Evolutionary conservation across 805 yeast species (phyloP), one percentile per base, ranked within the genome.

Genomic region (Kodamaea sagamina): DNA sequence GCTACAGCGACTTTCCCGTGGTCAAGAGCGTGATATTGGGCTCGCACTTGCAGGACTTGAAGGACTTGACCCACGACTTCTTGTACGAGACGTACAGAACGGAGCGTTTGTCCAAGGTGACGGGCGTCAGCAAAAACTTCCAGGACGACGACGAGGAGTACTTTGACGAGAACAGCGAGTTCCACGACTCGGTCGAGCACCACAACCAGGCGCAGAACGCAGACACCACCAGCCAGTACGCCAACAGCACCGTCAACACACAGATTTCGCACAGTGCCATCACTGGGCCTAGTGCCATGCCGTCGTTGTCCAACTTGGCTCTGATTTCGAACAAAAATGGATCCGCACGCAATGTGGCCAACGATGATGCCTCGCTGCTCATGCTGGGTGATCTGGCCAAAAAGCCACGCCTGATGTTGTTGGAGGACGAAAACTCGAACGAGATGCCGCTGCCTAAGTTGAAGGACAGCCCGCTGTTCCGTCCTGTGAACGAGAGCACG

Each of bases 81-180:
- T 65, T 86, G 42, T 86, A 86, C 62, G 95, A 86, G 58, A 81
- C 82, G 45, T 86, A 85, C 60, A 78, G 96, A 67, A 83, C 93
- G 15, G 90, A 85, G 58, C 75, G 85, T 54, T 71, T 86, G 53
- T 79, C 86, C 44, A 69, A 71, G 49, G 84, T 79, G 41, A 68
- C 82, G 3, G 81, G 78, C 35, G 54, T 61, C 16, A 35, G 13
- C 18, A 58, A 60, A 31, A 27, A 36, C 26, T 27, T 26, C 21
- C 32, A 32, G 19, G 36, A 40, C 13, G 43, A 40, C 26, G 43
- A 40, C 8, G 36, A 31, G 5, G 63, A 63, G 28, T 54, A 55
- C 39, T 47, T 49, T 28, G 56, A 47, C 21, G 47, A 39, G 18
- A 24, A 24, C 26, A 42, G 44, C 22, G 43, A 47, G 22, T 42